Percentiles rank a stretch among this genome's conserved stretches.
Evolutionary conservation across 2,329 filamentous ascomycete species (phyloP).

Genomic region (Penicillium brasilianum): DNA sequence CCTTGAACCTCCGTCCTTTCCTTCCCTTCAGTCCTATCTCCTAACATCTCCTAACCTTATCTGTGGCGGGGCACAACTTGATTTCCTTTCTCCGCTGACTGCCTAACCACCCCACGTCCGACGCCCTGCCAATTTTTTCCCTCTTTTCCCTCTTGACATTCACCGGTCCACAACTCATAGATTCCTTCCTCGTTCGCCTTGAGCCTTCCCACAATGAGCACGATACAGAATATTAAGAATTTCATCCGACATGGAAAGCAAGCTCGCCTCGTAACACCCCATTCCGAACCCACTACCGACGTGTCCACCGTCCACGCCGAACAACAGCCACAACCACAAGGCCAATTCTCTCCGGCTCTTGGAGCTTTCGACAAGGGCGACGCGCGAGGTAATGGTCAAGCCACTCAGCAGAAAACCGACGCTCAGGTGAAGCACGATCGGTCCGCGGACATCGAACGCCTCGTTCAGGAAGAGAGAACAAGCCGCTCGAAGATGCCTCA

Average conservation of each 20-base stretch:
- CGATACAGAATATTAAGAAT: conserved; percentile 96
- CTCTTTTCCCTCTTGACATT: not conserved
- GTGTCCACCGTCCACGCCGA: conserved; percentile 69
- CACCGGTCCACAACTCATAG: not conserved
- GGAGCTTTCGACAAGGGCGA: conserved; percentile 64
- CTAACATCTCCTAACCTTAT: not conserved
- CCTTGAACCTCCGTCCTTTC: not conserved
- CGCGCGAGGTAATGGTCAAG: conserved; percentile 56
- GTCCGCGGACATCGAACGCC: conserved; percentile 74
- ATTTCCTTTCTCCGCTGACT: not conserved
- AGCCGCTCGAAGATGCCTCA: conserved; percentile 82
- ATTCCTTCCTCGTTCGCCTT: conserved; percentile 4
- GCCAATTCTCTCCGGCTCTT: conserved; percentile 56
- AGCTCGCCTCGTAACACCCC: conserved; percentile 70
- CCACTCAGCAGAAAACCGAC: conserved; percentile 66
- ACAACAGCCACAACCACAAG: conserved; percentile 60
- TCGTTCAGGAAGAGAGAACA: conserved; percentile 90
- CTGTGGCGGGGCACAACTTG: conserved; percentile 1
- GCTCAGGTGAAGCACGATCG: conserved; percentile 61
- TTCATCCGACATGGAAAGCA: conserved; percentile 98
- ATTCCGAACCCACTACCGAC: conserved; percentile 66
- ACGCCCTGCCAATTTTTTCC: conserved; percentile 16
- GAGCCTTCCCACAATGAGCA: conserved; percentile 57
- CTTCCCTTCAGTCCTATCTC: not conserved
- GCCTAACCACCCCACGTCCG: conserved; percentile 10